Percentiles rank a stretch among this genome's conserved stretches.
These are phyloP conservation scores for Fusarium redolens DNA, from an alignment of 2,329 filamentous ascomycete genomes.

Conservation along the genomic window DNA sequence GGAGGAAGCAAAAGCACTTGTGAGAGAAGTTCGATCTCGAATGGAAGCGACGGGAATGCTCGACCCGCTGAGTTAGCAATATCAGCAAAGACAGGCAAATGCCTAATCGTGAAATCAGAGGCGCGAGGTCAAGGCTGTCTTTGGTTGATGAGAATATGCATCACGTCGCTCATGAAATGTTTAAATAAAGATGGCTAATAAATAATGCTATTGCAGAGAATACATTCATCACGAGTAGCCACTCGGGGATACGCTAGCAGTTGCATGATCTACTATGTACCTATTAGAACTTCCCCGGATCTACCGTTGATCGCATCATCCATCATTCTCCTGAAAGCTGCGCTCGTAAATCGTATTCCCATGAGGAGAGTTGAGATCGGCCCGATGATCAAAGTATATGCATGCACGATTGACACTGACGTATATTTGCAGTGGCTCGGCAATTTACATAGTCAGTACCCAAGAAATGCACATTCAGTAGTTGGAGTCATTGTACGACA, in stretches of 20 bases:
- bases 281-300: constrained; percentile 4
- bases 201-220: not conserved
- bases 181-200: constrained; percentile 6
- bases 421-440: not conserved
- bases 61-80: constrained; percentile 39
- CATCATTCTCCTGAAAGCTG: not conserved
- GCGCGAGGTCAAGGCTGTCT: not conserved
- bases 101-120: constrained; percentile 2
- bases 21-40: constrained; percentile 84
- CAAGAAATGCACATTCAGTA: not conserved
- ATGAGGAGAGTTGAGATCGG: constrained; percentile 10
- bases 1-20: constrained; percentile 94
- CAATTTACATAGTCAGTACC: not conserved
- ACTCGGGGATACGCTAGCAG: not conserved
- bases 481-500: not conserved
- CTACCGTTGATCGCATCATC: constrained; percentile 4
- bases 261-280: not conserved
- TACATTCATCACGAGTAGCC: not conserved
- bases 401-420: not conserved
- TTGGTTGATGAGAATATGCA: constrained; percentile 16
- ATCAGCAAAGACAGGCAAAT: constrained; percentile 24
- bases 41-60: constrained; percentile 65
- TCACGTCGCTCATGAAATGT: constrained; percentile 27
- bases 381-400: constrained; percentile 20
- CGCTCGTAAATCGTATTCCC: not conserved